Base-by-base conservation (phyloP, 306 rosid species). In the Citrullus mucosospermus region DNA sequence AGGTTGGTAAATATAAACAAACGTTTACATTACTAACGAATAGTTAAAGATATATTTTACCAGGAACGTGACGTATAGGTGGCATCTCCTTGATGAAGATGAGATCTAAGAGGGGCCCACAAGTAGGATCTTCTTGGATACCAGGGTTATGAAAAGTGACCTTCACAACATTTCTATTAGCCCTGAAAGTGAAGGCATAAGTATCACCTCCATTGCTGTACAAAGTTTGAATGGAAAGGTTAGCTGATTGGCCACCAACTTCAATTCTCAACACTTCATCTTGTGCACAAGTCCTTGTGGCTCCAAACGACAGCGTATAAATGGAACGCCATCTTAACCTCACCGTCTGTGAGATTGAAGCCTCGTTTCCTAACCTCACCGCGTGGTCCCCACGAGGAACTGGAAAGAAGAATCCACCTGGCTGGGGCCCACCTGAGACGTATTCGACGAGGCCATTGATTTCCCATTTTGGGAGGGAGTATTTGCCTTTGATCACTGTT, bases 401-500 rank as follows among this genome's bases (percentile, higher is more conserved):
- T 0, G 85, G 78, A 1, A 80, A 81, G 85, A 59, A 85, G 77
- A 78, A 87, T 3, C 92, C 88, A 3, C 90, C 85, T 5, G 92
- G 90, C 70, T 89, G 90, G 4, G 92, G 86, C 14, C 92, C 92
- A 11, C 90, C 90, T 0, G 85, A 39, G 36, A 89, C 77, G 81
- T 87, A 87, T 82, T 89, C 89, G 16, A 89, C 90, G 56, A 79
- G 44, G 36, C 90, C 90, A 17, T 56, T 44, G 81, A 87, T 89
- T 56, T 89, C 88, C 92, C 92, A 89, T 30, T 85, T 82, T 14
- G 92, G 92, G 34, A 89, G 90, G 2, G 92, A 85, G 70, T 85
- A 8, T 59, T 73, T 80, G 14, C 92, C 92, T 15, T 78, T 2
- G 25, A 89, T 85, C 38, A 80, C 88, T 22, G 90, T 87, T 56